A percentile compares a stretch with the other conserved stretches of the same genome.
Evolutionary conservation across 2,329 filamentous ascomycete genomes (phyloP).

Genomic region (Neofusicoccum ribis): DNA sequence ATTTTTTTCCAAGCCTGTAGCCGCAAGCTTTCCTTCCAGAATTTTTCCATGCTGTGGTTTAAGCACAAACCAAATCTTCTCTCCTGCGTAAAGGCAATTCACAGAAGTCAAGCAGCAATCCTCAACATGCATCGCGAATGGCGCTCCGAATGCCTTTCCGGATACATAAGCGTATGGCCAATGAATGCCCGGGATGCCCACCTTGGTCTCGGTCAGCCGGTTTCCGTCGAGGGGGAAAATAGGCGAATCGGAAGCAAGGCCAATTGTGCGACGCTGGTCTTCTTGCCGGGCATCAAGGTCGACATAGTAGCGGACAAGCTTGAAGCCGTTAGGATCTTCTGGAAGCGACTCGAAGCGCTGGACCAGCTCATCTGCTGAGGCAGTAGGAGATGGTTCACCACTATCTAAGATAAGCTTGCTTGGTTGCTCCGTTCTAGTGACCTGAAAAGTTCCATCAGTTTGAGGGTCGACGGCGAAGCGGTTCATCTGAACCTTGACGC

Average conservation of each 20-base stretch:
- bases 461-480: too few species aligned
- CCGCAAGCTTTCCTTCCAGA: too few species aligned
- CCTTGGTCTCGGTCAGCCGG: background rate
- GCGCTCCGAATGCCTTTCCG: background rate
- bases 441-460: too few species aligned
- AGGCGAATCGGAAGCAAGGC: background rate
- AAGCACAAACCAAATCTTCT: background rate
- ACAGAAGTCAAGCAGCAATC: background rate
- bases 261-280: background rate
- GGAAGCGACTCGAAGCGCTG: background rate
- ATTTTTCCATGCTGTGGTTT: too few species aligned
- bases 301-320: background rate
- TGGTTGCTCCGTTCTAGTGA: too few species aligned
- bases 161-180: background rate
- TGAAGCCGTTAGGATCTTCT: background rate
- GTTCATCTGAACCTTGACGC: too few species aligned
- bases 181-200: background rate
- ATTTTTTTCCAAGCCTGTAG: background rate
- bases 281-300: background rate
- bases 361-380: background rate
- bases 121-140: background rate
- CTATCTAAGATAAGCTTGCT: too few species aligned
- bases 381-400: too few species aligned
- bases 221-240: background rate
- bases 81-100: background rate